Base-by-base conservation (phyloP, 2,329 filamentous ascomycete genomes). In the Verticillium dahliae region DNA sequence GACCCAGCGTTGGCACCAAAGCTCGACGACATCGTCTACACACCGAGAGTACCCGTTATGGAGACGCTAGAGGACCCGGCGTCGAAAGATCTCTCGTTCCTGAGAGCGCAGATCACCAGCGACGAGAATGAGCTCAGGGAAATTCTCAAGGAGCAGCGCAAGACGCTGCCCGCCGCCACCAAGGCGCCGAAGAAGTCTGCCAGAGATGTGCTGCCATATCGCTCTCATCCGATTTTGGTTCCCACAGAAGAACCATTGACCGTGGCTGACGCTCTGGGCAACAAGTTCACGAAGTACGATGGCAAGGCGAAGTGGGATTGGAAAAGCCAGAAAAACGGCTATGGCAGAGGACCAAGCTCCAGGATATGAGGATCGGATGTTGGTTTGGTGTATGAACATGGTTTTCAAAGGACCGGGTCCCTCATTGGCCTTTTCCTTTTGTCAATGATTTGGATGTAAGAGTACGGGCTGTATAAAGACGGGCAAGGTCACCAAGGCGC, bases 41-140 rank as follows among this genome's bases (percentile, higher is more conserved):
- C 74, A 0, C 85, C 88, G 0, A 87, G 94, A 18, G 79, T 81
- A 14, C 88, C 93, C 0, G 89, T 98, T 60, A 96, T 98, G 92
- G 82, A 90, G 60, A 74, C 81, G 1, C 80, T 97, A 1, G 80
- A 84, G 55, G 81, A 82, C 7, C 70, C 72, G 0, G 74, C 76
- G 31, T 67, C 73, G 45, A 68, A 77, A 35, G 80, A 85, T 37
- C 69, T 86, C 4, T 76, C 81, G 9, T 95, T 95, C 71, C 82
- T 98, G 58, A 88, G 85, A 68, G 94, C 95, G 0, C 95, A 99
- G 74, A 95, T 97, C 67, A 85, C 87, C 6, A 84, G 80, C 38
- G 81, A 87, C 60, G 90, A 96, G 52, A 76, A 84, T 34, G 93
- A 97, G 71, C 78, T 98, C 1, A 81, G 81, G 13, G 82, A 89